Base-by-base conservation (phyloP, 2,329 filamentous ascomycete genomes). In the Fusarium transvaalense region DNA sequence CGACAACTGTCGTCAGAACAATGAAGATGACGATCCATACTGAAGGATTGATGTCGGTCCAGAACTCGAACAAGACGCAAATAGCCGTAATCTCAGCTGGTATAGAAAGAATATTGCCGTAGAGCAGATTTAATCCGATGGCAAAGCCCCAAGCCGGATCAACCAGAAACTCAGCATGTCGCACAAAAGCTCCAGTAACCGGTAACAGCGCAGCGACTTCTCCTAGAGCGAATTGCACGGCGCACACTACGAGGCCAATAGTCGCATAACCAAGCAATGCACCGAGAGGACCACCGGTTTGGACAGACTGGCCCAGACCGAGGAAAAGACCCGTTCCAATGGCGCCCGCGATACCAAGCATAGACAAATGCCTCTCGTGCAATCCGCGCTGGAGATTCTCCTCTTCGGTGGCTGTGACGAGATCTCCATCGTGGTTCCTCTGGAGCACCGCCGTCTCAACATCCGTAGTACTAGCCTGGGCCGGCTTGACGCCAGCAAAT, bases 101-200 rank as follows among this genome's bases (percentile, higher is more conserved):
- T 6, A 86, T 84, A 2, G 85, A 76, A 12, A 86, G 58, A 3
- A 82, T 79, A 68, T 86, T 83, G 66, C 84, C 84, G 53, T 85
- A 77, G 66, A 84, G 84, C 69, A 85, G 82, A 56, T 84, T 85
- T 81, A 82, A 83, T 27, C 83, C 83, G 39, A 78, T 80, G 59
- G 80, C 79, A 67, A 85, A 84, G 68, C 89, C 89, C 70, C 85
- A 86, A 41, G 89, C 83, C 39, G 84, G 82, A 58, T 85, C 84
- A 6, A 85, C 83, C 75, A 82, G 84, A 56, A 83, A 76, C n/a
- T 82, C 82, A 5, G 82, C 83, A 65, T 84, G 77, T 52, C 84
- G 79, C 45, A 86, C 78, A 68, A 84, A 85, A 1, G 82, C 82
- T 65, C 83, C 84, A 45, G 77, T 79, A 25, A 85, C 81, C 2